Base-by-base conservation (phyloP, 2,329 filamentous ascomycete species). In the Ceratocystis papillata region DNA sequence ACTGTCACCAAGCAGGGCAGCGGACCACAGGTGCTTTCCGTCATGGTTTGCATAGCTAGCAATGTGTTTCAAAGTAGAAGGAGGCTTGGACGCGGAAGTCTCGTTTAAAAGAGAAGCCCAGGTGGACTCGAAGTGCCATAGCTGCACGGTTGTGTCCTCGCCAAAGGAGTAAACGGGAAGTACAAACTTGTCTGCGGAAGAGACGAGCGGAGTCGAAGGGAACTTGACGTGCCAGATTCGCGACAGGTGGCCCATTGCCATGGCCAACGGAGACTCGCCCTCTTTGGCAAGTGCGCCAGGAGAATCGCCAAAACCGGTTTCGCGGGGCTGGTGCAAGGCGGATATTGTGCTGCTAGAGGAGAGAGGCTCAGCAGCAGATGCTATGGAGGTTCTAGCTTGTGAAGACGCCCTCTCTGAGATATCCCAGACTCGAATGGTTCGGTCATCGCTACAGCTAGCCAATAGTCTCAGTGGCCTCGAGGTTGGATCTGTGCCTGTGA, bases 11-110 rank as follows among this genome's bases (percentile, higher is more conserved):
- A 62, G 57, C 67, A 81, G 68, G 12, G 83, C 83, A 46, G 85
- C 80, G 0, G 91, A 86, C 92, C 93, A 97, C 5, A 97, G 85
- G 72, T 96, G 91, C 75, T 96, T 99, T 5, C 94, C 94, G 44
- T 79, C 80, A 73, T 97, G 92, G 68, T 85, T 82, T 2, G 82
- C 79, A 62, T 84, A 81, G 6, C 81, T 83, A 1, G 79, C 77
- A 1, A 79, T 72, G 63, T 88, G 81, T 12, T 74, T 74, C 55
- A 90, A 61, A 28, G n/a, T 20, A 20, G 8, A 60, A 15, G 53
- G 22, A 5, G 10, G 53, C 12, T 17, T n/a, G 4, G 22, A 15
- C 15, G 28, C 7, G 10, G 22, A n/a, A 37, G 30, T 59, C 20
- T 50, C 22, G 12, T 30, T 4, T 4, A 50, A 17, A 33, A 44